Conservation (phyloP, 257 asterid species). For the Avicennia marina region DNA sequence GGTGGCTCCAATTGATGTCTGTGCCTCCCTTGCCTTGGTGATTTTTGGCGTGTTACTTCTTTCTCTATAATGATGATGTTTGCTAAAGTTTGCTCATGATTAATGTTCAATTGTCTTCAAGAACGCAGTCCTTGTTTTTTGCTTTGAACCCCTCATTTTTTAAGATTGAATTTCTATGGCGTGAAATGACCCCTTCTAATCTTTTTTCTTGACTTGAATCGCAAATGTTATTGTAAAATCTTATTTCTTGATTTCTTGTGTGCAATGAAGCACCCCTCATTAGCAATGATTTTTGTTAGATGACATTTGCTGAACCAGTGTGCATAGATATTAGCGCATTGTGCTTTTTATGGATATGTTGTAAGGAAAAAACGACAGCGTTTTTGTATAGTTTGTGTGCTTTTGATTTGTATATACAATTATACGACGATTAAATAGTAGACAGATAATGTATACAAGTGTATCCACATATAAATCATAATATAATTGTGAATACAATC, state of each 20-base stretch:
- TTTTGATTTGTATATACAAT: too few species aligned
- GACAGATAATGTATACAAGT: too few species aligned
- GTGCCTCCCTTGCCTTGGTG: conserved; percentile 3
- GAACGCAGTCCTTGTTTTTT: conserved; percentile 3
- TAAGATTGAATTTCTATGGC: background rate
- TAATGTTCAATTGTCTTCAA: conserved; percentile 20
- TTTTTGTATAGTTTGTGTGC: too few species aligned
- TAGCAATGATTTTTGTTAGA: too few species aligned
- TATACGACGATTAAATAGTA: too few species aligned
- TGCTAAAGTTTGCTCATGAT: conserved; percentile 26
- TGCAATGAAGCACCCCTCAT: too few species aligned
- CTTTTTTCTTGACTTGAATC: background rate
- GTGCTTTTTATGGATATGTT: too few species aligned
- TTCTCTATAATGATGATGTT: conserved; percentile 21
- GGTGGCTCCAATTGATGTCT: conserved; percentile 16
- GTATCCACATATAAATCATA: too few species aligned
- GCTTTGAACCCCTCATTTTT: background rate
- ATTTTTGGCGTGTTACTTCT: conserved; percentile 21
- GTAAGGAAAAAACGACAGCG: too few species aligned
- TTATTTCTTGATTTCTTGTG: background rate
- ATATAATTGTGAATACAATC: too few species aligned
- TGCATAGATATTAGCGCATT: too few species aligned
- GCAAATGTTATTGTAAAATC: background rate
- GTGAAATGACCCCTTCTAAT: background rate
- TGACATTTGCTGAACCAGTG: too few species aligned